Base-by-base conservation (phyloP, 2,329 filamentous ascomycete species). In the Reticulascus tulasneorum region DNA sequence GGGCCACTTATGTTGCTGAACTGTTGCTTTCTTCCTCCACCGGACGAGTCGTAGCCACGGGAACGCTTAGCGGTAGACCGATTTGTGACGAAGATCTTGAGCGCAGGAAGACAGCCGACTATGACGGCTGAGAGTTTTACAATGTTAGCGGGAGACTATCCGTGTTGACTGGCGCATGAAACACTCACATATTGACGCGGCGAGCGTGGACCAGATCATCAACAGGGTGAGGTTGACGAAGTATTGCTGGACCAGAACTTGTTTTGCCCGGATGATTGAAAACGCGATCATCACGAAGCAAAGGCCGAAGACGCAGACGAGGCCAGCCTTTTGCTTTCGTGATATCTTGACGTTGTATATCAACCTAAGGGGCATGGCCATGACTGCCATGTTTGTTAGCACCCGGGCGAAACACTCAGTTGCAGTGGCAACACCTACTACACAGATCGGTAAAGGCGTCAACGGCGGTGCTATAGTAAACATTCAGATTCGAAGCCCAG, bases 261-360 rank as follows among this genome's bases (percentile, higher is more conserved):
- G 19, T 35, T 47, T 19, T 40, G 30, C 18, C 30, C 27, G 34
- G 16, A 36, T 31, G 27, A 51, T 38, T 4, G 49, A 47, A 5
- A 51, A 37, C 2, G 35, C 33, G 46, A 50, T 47, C 36, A 51
- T 51, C 19, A 38, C n/a, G n/a, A n/a, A n/a, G n/a, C n/a, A n/a
- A n/a, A n/a, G n/a, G n/a, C n/a, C n/a, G n/a, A n/a, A n/a, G n/a
- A n/a, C n/a, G n/a, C n/a, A n/a, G n/a, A n/a, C n/a, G n/a, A n/a
- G n/a, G n/a, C n/a, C n/a, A n/a, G n/a, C n/a, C n/a, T n/a, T n/a
- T n/a, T n/a, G n/a, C n/a, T n/a, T n/a, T n/a, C n/a, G n/a, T n/a
- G 29, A 40, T 29, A n/a, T n/a, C n/a, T n/a, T n/a, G n/a, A n/a
- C n/a, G n/a, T n/a, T n/a, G n/a, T n/a, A n/a, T n/a, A n/a, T n/a